Conservation (phyloP, 306 rosid species). For the Amphicarpaea edgeworthii region DNA sequence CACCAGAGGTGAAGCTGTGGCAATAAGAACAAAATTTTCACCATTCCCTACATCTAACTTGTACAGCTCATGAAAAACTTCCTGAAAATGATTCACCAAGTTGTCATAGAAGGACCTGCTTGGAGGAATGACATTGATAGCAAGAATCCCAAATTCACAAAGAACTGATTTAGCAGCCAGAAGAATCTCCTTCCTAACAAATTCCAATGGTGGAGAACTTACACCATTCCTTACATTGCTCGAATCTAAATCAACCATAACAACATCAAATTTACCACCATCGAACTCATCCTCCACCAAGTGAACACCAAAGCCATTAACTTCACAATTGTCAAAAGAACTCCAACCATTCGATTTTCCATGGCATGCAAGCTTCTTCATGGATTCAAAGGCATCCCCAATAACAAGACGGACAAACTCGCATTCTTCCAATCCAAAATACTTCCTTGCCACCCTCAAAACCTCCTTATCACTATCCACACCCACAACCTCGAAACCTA, state of each 20-base stretch:
- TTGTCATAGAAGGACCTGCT: conserved; percentile 56
- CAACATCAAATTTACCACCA: conserved; percentile 55
- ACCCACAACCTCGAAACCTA: conserved; percentile 76
- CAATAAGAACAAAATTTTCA: no score
- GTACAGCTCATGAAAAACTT: conserved; percentile 66
- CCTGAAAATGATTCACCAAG: conserved; percentile 51
- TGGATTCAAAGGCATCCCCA: conserved; percentile 64
- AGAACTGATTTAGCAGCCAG: conserved; percentile 67
- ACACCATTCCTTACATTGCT: conserved; percentile 53
- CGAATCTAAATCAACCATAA: conserved; percentile 87
- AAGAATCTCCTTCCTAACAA: conserved; percentile 63
- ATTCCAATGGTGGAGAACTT: conserved; percentile 77
- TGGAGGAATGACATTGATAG: conserved; percentile 73
- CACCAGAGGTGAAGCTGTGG: conserved; percentile 47
- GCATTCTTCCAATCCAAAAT: conserved; percentile 68
- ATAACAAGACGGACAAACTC: conserved; percentile 51
- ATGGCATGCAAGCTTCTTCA: conserved; percentile 51
- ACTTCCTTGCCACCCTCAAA: conserved; percentile 63
- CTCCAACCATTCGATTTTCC: not conserved
- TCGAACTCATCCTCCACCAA: conserved; percentile 22
- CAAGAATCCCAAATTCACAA: conserved; percentile 68
- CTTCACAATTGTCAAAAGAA: conserved; percentile 6
- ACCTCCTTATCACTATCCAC: conserved; percentile 75
- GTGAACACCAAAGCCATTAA: conserved; percentile 34
- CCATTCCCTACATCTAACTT: conserved; percentile 74